Base-by-base conservation (phyloP, 108 stramenopile species). In the Fistulifera pelliculosa region DNA sequence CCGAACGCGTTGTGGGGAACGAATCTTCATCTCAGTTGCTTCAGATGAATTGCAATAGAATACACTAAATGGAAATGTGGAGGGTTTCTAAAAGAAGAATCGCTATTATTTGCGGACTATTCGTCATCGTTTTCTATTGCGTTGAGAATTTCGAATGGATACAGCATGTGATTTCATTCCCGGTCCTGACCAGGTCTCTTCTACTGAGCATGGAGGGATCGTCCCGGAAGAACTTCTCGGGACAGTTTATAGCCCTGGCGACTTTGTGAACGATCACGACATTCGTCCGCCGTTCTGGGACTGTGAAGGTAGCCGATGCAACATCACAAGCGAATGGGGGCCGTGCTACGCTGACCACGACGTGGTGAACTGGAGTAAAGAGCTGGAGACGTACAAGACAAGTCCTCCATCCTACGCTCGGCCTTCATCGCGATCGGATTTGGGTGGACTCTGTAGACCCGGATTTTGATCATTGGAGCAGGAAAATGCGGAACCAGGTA, bases 401-500 rank as follows among this genome's bases (percentile, higher is more conserved):
- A 68, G 38, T 48, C 40, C 1, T 40, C 58, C 49, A 31, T 31
- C 7, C 21, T 41, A 58, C 19, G 14, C 39, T 41, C 22, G 31
- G 11, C 7, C 56, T 49, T 41, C 24, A 23, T 40, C 58, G 45
- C 28, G 39, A 66, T 18, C 45, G 26, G 45, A 47, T 25, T 21
- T 57, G 2, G 63, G 38, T 38, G 90, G 82, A 25, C 28, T 71
- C 7, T 93, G 90, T 56, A 76, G 87, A 4, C 90, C 90, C 19
- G 82, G 90, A 10, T 93, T 88, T 58, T 93, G 10, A 93, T 88
- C 41, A 75, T 88, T 28, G 90, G 90, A 8, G 81, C 84, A 40
- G 90, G 86, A 28, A 93, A 93, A 64, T 93, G 90, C 64, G 90
- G 85, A 16, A 93, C 90, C n/a, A 73, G 72, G 53, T 54, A 27